Evolutionary conservation across 768 basidiomycete genomes (phyloP).

Genomic region (Infundibulicybe gibba): DNA sequence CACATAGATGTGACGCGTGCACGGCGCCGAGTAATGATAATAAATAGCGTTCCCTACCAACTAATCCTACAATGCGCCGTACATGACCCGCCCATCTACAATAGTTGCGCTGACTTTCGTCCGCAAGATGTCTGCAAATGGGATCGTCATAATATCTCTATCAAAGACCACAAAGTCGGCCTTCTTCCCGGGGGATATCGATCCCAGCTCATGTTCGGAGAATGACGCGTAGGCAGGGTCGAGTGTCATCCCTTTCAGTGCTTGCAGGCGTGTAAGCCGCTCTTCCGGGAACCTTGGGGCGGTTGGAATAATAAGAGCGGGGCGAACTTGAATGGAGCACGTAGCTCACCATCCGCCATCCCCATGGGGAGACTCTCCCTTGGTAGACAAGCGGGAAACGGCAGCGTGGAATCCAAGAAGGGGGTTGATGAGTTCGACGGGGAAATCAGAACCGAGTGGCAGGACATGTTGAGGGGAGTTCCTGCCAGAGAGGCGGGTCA

Average conservation of each 20-base stretch:
- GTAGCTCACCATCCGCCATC: slow-evolving; percentile 68
- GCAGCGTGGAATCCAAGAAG: slow-evolving; percentile 90
- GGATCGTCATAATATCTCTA: slow-evolving; percentile 72
- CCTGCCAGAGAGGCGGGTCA: slow-evolving; percentile 21
- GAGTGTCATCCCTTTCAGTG: slow-evolving; percentile 87
- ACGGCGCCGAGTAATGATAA: too few relatives aligned
- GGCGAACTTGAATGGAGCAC: too few relatives aligned
- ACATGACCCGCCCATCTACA: slow-evolving; percentile 68
- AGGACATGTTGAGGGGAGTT: slow-evolving; percentile 52
- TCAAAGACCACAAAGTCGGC: slow-evolving; percentile 89
- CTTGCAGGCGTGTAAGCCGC: slow-evolving; percentile 74
- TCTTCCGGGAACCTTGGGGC: slow-evolving; percentile 66
- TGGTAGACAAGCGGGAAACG: slow-evolving; percentile 62
- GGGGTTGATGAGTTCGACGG: slow-evolving; percentile 89
- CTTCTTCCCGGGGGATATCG: slow-evolving; percentile 70
- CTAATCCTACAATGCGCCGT: slow-evolving; percentile 31
- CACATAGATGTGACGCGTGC: too few relatives aligned
- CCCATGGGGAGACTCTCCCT: slow-evolving; percentile 83
- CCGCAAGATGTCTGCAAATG: slow-evolving; percentile 54
- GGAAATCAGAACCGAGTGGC: slow-evolving; percentile 91
- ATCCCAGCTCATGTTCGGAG: slow-evolving; percentile 66
- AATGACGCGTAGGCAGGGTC: slow-evolving; percentile 90
- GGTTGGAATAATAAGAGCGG: neutral
- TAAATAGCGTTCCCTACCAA: too few relatives aligned
- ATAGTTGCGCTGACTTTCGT: slow-evolving; percentile 71